Evolutionary conservation across 164 flowering plant species (phyloP), one percentile per base, ranked within the genome.

Genomic region (Houttuynia cordata): DNA sequence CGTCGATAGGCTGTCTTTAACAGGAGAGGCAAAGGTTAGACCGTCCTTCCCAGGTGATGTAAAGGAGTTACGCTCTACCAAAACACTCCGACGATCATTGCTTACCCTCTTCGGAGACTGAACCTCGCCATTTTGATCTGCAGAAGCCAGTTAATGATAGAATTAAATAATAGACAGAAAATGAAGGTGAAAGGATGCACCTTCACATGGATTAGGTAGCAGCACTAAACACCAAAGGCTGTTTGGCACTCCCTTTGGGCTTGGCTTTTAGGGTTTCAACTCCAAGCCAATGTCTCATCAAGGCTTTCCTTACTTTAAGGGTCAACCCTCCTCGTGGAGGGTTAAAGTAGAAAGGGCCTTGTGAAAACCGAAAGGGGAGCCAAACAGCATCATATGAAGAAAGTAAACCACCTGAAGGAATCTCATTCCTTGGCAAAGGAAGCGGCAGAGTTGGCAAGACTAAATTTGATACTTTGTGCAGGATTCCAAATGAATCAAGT

Each of bases 1-100:
- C 56, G 75, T 76, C 62, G 77, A 57, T 14, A 82, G 68, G 4
- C 91, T 92, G 17, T 45, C 49, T 45, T 45, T 45, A 12, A 45
- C 17, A 3, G 49, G 49, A 12, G 49, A 45, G 8, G 49, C 49
- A 45, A 17, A 45, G 49, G 49, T 14, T 8, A 7, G 49, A 45
- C 13, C 13, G 65, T 94, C 97, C 71, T 91, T 94, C 69, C 82
- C 93, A 3, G 97, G 97, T 30, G 99, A 85, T 19, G 94, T 80
- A 65, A 94, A 91, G 23, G 96, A 79, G 62, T 83, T 88, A 22
- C 94, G 81, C 70, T 91, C 97, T 15, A 83, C 87, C 60, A 94
- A 70, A 7, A 77, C 90, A 78, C 87, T 87, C 60, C 85, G 78
- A 68, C 68, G 74, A 51, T 94, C 96, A 54, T 79, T 68, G 71